Evolutionary conservation across 2,329 filamentous ascomycete species (phyloP), one percentile per base, ranked within the genome.

Genomic region (Leptographium flavum): DNA sequence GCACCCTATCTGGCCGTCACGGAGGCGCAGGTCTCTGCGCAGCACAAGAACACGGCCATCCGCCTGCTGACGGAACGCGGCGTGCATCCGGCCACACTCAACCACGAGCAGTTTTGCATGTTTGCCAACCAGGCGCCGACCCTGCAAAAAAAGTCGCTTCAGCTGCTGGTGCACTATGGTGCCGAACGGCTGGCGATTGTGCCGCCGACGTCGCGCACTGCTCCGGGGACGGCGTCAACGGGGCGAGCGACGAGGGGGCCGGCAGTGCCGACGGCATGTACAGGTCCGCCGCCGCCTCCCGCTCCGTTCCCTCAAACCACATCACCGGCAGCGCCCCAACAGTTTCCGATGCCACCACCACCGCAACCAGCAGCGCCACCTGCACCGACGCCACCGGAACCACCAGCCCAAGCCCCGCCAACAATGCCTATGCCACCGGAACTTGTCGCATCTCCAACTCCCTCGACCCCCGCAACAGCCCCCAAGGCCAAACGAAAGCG

Each of bases 61-160:
- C 59, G 61, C 22, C 60, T 76, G 27, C 63, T 78, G 5, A 58
- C 39, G 3, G 62, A 63, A 2, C 65, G 59, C n/a, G 64, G 62
- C 5, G 65, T 78, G n/a, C 66, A 74, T 32, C 72, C 71, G 1
- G 58, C 61, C 2, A 70, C 71, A 0, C 59, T 78, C 10, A 73
- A 70, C 0, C 49, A 58, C 4, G 73, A 77, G 39, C 74, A 78
- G 53, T 74, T 78, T 49, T 68, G 62, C 51, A 78, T 76, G 15
- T 75, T 79, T 51, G 64, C 73, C 9, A 78, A 79, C 45, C 74
- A 79, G 56, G 68, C 73, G 1, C 72, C 73, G 0, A 64, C 69
- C 3, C 57, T 77, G 6, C 74, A 78, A 50, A 60, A 62, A 43
- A 65, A 72, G 44, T 78, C 74, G 1, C 57, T 79, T 14, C 64